A percentile compares a stretch with the other conserved stretches of the same genome.
These are phyloP conservation scores for Cryptococcus neoformans DNA, from an alignment of 1,284 basidiomycete species.

Conservation along the genomic window DNA sequence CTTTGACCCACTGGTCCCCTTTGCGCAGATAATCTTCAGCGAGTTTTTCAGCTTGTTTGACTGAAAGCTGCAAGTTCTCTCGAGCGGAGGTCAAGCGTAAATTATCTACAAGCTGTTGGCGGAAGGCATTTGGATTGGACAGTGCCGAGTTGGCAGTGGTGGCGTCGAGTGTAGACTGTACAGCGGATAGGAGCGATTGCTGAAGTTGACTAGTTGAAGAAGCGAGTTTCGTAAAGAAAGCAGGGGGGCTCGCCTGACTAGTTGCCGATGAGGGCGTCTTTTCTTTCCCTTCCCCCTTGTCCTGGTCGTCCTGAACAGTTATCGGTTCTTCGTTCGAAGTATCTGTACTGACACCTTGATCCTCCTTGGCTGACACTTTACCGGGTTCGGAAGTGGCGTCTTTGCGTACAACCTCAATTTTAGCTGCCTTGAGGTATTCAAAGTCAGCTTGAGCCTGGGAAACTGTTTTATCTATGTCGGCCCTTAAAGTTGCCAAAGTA, in stretches of 20 bases:
- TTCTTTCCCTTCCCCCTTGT: conserved; percentile 40
- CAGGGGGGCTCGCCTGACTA: conserved; percentile 12
- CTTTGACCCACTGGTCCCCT: conserved; percentile 64
- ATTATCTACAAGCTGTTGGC: conserved; percentile 63
- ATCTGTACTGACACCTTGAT: conserved; percentile 1
- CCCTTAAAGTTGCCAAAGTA: conserved; percentile 67
- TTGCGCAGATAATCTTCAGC: conserved; percentile 62
- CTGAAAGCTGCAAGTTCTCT: conserved; percentile 46
- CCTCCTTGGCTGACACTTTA: conserved; percentile 4
- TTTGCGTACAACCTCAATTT: conserved; percentile 43
- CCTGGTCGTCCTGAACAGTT: neutral
- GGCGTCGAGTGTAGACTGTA: conserved; percentile 60
- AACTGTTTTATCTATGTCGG: conserved; percentile 73
- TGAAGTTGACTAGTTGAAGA: conserved; percentile 38
- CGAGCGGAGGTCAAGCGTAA: conserved; percentile 53
- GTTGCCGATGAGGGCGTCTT: conserved; percentile 4
- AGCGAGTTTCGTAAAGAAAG: conserved; percentile 31
- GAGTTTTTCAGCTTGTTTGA: conserved; percentile 76
- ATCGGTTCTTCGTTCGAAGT: neutral
- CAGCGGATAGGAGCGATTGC: conserved; percentile 55
- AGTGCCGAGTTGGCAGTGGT: conserved; percentile 51
- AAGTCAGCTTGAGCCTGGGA: conserved; percentile 78
- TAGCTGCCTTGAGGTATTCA: conserved; percentile 47
- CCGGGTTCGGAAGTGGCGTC: conserved; percentile 14
- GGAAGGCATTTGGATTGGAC: conserved; percentile 52